These are phyloP conservation scores for Mortierella sp. DNA, from an alignment of 371 early-diverging fungal species.

Conservation along the genomic window DNA sequence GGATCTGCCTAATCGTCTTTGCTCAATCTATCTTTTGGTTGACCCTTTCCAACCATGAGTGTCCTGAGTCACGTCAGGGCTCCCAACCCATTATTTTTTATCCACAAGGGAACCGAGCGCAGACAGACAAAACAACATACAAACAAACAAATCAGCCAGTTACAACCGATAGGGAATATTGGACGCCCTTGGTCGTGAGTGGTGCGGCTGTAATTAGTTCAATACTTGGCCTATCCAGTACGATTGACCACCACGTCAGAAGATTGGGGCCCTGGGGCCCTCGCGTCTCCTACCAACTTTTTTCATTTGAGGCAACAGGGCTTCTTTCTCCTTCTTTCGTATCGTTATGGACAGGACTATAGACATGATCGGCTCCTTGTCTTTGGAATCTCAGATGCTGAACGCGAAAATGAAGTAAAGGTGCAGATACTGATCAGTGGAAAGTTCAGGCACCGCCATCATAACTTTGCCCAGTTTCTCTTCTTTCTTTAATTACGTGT, in stretches of 20 bases:
- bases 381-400: too few species aligned
- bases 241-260: neutral
- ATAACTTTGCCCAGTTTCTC: too few species aligned
- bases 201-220: slow-evolving; percentile 2
- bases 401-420: too few species aligned
- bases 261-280: neutral
- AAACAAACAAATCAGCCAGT: neutral
- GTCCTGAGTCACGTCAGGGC: neutral
- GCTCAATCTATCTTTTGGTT: neutral
- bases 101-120: neutral
- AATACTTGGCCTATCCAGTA: neutral
- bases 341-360: too few species aligned
- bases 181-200: neutral
- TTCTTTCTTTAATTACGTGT: too few species aligned
- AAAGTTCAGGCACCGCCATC: too few species aligned
- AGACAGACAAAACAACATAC: neutral
- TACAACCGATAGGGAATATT: neutral
- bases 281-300: neutral
- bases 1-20: neutral
- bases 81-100: neutral
- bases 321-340: too few species aligned
- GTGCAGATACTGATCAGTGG: too few species aligned
- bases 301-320: neutral
- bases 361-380: too few species aligned
- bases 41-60: neutral